Conservation (phyloP, 2,329 filamentous ascomycete species). For the Exophiala spinifera region DNA sequence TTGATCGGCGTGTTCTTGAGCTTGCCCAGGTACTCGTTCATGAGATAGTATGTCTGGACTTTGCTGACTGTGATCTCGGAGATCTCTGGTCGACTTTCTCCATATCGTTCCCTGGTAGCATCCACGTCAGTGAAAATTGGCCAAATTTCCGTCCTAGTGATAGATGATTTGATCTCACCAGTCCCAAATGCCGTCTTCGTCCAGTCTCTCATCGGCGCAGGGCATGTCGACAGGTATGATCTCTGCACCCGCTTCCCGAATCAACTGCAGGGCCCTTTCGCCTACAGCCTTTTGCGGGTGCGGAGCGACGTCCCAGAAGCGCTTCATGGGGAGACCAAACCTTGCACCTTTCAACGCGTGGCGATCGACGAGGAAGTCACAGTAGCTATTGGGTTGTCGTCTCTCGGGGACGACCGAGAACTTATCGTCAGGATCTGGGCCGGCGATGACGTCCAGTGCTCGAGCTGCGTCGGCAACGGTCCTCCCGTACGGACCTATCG, state of each 20-base stretch:
- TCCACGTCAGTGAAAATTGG: not conserved
- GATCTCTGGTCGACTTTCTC: constrained; percentile 20
- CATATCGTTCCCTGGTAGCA: constrained; percentile 26
- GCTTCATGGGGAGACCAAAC: constrained; percentile 38
- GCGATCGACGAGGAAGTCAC: constrained; percentile 14
- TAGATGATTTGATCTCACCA: constrained; percentile 29
- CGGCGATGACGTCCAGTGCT: constrained; percentile 22
- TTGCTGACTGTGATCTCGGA: constrained; percentile 24
- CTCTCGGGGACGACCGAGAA: constrained; percentile 17
- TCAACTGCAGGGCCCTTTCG: constrained; percentile 34
- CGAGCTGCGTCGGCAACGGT: constrained; percentile 27
- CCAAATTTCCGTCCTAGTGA: too few relatives aligned
- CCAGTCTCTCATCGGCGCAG: constrained; percentile 31
- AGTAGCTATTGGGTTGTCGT: constrained; percentile 21
- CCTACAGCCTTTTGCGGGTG: constrained; percentile 39
- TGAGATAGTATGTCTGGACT: constrained; percentile 27
- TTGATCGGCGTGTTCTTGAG: constrained; percentile 24
- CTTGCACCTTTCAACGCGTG: constrained; percentile 22
- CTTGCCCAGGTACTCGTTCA: constrained; percentile 22
- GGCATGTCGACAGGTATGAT: constrained; percentile 31
- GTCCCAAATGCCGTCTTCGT: constrained; percentile 31
- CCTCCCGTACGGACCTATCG: constrained; percentile 29
- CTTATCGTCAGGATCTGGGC: constrained; percentile 20
- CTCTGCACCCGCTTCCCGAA: constrained; percentile 38
- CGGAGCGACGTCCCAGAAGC: constrained; percentile 46